Base-by-base conservation (phyloP, 768 basidiomycete genomes). In the Xanthoconium stramineum region DNA sequence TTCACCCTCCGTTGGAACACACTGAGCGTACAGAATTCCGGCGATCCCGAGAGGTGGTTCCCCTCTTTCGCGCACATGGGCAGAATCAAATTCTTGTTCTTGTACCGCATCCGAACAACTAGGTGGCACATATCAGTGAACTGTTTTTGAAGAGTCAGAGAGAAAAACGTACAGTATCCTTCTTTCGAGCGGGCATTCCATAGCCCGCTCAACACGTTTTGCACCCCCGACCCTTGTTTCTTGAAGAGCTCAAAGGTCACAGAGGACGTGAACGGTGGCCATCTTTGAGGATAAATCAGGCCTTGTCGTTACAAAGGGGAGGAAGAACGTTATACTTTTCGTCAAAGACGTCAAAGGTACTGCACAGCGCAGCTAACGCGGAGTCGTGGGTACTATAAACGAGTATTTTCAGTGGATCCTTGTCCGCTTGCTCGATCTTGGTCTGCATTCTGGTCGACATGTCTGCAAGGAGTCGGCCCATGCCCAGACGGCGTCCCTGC, bases 301-400 rank as follows among this genome's bases (percentile, higher is more conserved):
- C 40, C 9, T 49, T 9, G 19, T 44, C 46, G 19, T 20, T 19
- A 47, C 19, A 15, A 29, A n/a, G 15, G 20, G 15, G n/a, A 6
- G 20, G 54, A 37, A 47, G n/a, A 36, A 69, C 2, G 24, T 3
- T 78, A 29, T 64, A 86, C 88, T 77, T 80, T 6, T 88, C 80
- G 58, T 91, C 87, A 68, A 82, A 90, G 5, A 84, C 85, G 59
- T 89, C 88, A 3, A 91, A 75, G 5, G 88, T 86, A 28, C 75
- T 73, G 43, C 79, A 79, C 35, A 90, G 62, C 0, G 77, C 87
- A 1, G 87, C 88, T 28, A 91, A 69, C 2, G 83, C 80, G 5
- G 88, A 86, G 66, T 91, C 89, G 61, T 90, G 88, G 6, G 86
- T 87, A 51, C 79, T 80, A 60, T 88, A 84, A 5, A 91, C 78